A percentile compares a stretch with the other conserved stretches of the same genome.
Evolutionary conservation across 179 eudicot genomes (phyloP).

Genomic region (Silene coronaria): DNA sequence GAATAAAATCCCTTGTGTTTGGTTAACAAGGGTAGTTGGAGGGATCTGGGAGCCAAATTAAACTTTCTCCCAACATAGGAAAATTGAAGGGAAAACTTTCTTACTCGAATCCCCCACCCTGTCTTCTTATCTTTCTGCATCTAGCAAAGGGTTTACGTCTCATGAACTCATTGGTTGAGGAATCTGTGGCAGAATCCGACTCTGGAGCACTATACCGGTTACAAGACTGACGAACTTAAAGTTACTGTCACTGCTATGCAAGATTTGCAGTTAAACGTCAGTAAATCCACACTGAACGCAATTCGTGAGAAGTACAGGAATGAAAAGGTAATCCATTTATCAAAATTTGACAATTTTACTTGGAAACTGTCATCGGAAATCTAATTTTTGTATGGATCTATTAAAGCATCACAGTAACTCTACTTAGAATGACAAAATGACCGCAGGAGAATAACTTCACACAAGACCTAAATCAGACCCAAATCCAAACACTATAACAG

Average conservation of each 20-base stretch:
- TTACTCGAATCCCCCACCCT: too few relatives aligned
- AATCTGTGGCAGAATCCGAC: constrained; percentile 60
- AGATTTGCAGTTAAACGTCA: constrained; percentile 55
- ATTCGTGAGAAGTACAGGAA: constrained; percentile 79
- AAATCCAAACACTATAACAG: too few relatives aligned
- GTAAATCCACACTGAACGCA: constrained; percentile 48
- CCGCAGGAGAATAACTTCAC: background rate
- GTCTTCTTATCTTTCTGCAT: too few relatives aligned
- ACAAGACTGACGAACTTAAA: constrained; percentile 59
- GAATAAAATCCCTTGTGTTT: too few relatives aligned
- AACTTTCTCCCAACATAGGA: too few relatives aligned
- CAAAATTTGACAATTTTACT: background rate
- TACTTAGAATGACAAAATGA: background rate
- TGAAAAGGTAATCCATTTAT: constrained; percentile 48
- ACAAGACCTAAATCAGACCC: background rate
- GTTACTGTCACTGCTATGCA: constrained; percentile 49
- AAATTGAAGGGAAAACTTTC: too few relatives aligned
- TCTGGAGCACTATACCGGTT: constrained; percentile 70
- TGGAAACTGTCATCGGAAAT: background rate
- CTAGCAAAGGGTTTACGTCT: background rate
- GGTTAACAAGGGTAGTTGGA: too few relatives aligned
- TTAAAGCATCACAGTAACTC: background rate
- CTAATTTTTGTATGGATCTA: background rate
- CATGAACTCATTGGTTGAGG: background rate
- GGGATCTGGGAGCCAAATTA: too few relatives aligned